Evolutionary conservation across 768 basidiomycete genomes (phyloP), one percentile per base, ranked within the genome.

Genomic region (Heimioporus sp.): DNA sequence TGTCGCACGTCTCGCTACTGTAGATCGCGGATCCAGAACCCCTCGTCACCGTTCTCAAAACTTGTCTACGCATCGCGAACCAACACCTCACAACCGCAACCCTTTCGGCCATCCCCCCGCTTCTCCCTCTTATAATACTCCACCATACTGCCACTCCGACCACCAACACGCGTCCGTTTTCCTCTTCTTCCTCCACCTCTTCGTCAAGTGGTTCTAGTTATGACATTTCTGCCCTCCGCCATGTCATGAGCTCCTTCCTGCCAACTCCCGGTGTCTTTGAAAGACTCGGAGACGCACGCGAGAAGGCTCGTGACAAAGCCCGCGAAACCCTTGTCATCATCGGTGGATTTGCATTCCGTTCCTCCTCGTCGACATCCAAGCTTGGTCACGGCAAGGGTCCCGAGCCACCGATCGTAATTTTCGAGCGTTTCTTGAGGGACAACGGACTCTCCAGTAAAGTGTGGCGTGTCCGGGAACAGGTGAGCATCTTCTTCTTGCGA

Each of bases 381-480:
- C 74, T 76, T 19, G 72, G 67, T 45, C 75, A 72, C 52, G 76
- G 76, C 35, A 92, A 90, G 67, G 80, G 81, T 21, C 73, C 75
- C 15, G 90, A 92, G 69, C 81, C 82, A 15, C 86, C 88, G 11
- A 65, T 87, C 44, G 73, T 74, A 60, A 72, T 84, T 30, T 89
- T 91, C 57, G 92, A 94, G 66, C 76, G 82, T 41, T 77, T 79
- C 58, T 48, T 95, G 54, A 81, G 79, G 59, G 93, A 95, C 59
- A 73, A 65, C 7, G 93, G 87, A 3, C 67, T 95, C 36, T 72
- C 72, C 39, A 92, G 89, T 70, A 95, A 94, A 73, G 86, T 87
- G 9, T 87, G 87, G 82, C 86, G 87, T 69, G 85, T 91, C 35
- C 77, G 88, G 48, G 92, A 96, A 69, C 92, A 93, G 79, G 91